These are phyloP conservation scores for Boletales sp. DNA, from an alignment of 768 basidiomycete genomes.

Conservation along the genomic window DNA sequence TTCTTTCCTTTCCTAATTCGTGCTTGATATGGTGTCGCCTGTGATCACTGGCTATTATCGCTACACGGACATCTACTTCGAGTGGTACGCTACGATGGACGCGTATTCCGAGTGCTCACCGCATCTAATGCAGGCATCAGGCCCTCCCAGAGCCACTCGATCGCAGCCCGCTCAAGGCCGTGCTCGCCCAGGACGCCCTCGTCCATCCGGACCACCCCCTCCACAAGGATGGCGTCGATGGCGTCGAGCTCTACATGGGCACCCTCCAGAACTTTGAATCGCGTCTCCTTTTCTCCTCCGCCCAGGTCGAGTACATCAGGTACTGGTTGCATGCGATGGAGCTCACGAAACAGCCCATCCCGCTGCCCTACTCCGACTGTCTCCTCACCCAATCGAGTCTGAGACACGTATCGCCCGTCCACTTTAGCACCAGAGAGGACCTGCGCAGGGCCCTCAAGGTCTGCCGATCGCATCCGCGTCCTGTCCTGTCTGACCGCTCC, in stretches of 20 bases:
- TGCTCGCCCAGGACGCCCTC: slow-evolving; percentile 68
- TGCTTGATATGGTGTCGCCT: slow-evolving; percentile 32
- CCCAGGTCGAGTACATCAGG: slow-evolving; percentile 79
- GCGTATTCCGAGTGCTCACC: no score
- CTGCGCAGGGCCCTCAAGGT: slow-evolving; percentile 64
- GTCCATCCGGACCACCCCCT: slow-evolving; percentile 73
- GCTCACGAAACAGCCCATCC: slow-evolving; percentile 59
- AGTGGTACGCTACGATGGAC: slow-evolving; percentile 48
- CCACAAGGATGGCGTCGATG: slow-evolving; percentile 56
- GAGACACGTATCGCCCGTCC: slow-evolving; percentile 53
- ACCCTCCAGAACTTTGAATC: slow-evolving; percentile 70
- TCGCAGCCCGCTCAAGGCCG: slow-evolving; percentile 60
- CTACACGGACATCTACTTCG: slow-evolving; percentile 82
- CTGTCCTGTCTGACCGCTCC: background rate
- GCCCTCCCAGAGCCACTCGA: slow-evolving; percentile 58
- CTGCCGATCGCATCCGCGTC: background rate
- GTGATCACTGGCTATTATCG: slow-evolving; percentile 73
- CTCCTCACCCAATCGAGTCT: slow-evolving; percentile 61
- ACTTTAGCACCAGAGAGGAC: slow-evolving; percentile 50
- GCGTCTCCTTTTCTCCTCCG: slow-evolving; percentile 78
- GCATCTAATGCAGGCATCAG: slow-evolving; percentile 42
- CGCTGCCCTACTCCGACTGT: slow-evolving; percentile 76
- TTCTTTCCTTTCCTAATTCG: slow-evolving; percentile 12
- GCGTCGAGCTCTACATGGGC: slow-evolving; percentile 73
- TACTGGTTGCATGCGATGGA: slow-evolving; percentile 80